A percentile compares a stretch with the other conserved stretches of the same genome.
These are phyloP conservation scores for Chalciporus pseudorubinellus DNA, from an alignment of 768 basidiomycete species.

Conservation along the genomic window DNA sequence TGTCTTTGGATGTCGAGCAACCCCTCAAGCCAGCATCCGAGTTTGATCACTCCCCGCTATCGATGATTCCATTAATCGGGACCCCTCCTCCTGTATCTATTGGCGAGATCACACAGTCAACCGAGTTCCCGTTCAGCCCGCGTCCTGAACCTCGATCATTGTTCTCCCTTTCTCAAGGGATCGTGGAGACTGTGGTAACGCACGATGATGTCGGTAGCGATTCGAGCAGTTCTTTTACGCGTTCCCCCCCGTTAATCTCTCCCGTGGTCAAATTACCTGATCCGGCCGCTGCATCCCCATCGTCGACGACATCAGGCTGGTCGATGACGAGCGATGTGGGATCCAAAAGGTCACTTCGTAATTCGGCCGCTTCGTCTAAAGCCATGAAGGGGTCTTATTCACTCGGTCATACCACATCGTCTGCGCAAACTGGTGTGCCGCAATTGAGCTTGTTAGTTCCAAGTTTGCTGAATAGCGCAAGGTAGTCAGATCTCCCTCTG, in stretches of 20 bases:
- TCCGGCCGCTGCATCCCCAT: constrained; percentile 18
- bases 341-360: constrained; percentile 16
- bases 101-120: constrained; percentile 12
- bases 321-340: constrained; percentile 26
- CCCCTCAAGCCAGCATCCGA: constrained; percentile 16
- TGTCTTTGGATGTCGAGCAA: constrained; percentile 5
- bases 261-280: constrained; percentile 31
- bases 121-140: constrained; percentile 29
- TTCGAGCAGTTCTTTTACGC: constrained; percentile 24
- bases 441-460: constrained; percentile 31
- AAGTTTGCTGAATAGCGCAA: constrained; percentile 11
- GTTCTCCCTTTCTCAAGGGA: constrained; percentile 21
- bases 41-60: constrained; percentile 31
- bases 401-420: constrained; percentile 2
- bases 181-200: constrained; percentile 5
- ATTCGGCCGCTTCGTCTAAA: constrained; percentile 10
- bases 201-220: constrained; percentile 16
- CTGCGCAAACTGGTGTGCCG: constrained; percentile 16
- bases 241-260: constrained; percentile 28
- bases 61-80: constrained; percentile 28
- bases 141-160: constrained; percentile 21
- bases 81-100: constrained; percentile 26
- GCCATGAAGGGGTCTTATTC: constrained; percentile 8
- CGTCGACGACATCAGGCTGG: constrained; percentile 28
- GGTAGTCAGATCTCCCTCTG: constrained; percentile 5